Conservation (phyloP, 1,139 yeast genomes). For the Taphrina sp. region DNA sequence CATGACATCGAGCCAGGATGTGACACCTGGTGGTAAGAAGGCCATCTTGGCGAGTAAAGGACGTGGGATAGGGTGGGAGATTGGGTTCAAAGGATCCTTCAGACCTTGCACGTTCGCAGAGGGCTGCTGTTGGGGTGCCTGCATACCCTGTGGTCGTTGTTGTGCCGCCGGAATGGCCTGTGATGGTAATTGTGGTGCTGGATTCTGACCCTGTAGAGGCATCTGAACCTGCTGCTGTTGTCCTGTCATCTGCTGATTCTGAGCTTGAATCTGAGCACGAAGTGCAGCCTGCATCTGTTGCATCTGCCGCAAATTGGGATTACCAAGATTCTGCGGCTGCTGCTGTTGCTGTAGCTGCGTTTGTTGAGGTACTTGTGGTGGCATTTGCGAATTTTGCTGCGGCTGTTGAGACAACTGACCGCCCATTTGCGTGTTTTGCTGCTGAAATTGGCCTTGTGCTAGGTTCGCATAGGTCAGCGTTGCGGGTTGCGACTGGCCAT, state of each 20-base stretch:
- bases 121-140: neutral
- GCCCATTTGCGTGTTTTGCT: neutral
- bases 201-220: conserved; percentile 4
- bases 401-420: conserved; percentile 4
- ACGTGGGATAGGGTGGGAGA: conserved; percentile 17
- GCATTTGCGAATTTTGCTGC: neutral
- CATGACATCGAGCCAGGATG: conserved; percentile 16
- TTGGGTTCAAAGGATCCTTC: conserved; percentile 12
- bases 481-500: neutral
- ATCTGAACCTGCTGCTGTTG: conserved; percentile 8
- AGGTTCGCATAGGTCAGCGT: neutral
- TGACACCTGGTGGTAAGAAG: conserved; percentile 21
- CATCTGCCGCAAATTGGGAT: conserved; percentile 7
- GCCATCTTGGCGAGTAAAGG: conserved; percentile 7
- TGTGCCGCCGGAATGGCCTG: conserved; percentile 6
- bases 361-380: conserved; percentile 2
- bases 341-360: conserved; percentile 3
- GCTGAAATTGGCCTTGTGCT: neutral
- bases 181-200: neutral
- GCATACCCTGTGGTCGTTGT: neutral
- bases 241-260: conserved; percentile 11
- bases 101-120: neutral
- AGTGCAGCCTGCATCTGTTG: neutral
- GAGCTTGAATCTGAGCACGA: conserved; percentile 2
- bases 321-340: conserved; percentile 11